These are phyloP conservation scores for Hypericum perforatum DNA, from an alignment of 345 rosid genomes.

Conservation along the genomic window DNA sequence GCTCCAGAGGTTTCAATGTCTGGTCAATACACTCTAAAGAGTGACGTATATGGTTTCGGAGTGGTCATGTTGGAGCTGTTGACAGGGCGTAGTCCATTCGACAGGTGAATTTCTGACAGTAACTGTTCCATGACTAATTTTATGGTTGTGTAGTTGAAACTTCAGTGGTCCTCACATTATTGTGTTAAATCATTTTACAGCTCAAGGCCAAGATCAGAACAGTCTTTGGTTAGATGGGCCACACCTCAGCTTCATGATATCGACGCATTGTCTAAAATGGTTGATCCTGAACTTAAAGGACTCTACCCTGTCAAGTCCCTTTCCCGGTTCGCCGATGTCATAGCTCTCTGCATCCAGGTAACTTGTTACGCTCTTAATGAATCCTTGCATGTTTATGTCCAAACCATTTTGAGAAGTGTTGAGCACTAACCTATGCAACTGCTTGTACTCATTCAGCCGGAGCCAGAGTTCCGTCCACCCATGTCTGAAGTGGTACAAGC, in stretches of 20 bases:
- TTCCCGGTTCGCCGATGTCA: conserved; percentile 96
- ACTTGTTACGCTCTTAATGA: not conserved
- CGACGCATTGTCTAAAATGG: conserved; percentile 94
- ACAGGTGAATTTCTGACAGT: conserved; percentile 39
- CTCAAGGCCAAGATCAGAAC: conserved; percentile 78
- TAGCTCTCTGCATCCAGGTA: conserved; percentile 99
- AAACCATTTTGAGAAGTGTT: too few relatives aligned
- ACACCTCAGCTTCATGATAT: conserved; percentile 99
- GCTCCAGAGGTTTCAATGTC: conserved; percentile 97
- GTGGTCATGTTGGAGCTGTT: conserved; percentile 97
- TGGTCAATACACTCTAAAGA: conserved; percentile 77
- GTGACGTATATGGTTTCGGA: conserved; percentile 93
- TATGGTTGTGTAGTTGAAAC: not conserved
- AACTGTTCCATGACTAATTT: too few relatives aligned
- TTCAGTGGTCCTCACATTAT: not conserved
- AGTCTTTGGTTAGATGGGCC: conserved; percentile 97
- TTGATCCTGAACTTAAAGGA: conserved; percentile 86
- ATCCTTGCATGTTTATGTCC: not conserved
- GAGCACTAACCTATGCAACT: too few relatives aligned
- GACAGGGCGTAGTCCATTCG: conserved; percentile 95
- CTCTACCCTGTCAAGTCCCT: conserved; percentile 96
- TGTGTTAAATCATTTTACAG: conserved; percentile 27
- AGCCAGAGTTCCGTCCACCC: conserved; percentile 96
- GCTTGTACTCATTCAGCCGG: conserved; percentile 40
- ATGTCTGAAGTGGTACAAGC: conserved; percentile 99